phyloP scores from a whole-genome alignment of 2,329 filamentous ascomycete genomes.

The Colletotrichum sp. region DNA sequence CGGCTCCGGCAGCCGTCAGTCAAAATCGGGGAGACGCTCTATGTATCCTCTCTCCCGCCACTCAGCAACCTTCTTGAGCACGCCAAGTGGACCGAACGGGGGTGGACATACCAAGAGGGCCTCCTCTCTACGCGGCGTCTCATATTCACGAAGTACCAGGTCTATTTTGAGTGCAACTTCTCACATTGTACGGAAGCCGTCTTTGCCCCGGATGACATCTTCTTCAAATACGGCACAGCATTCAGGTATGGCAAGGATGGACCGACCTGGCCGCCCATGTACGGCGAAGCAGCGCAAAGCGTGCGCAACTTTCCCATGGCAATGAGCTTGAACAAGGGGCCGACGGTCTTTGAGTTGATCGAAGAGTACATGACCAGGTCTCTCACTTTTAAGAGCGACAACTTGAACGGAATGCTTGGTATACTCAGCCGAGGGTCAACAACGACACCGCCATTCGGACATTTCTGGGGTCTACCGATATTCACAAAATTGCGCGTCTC shows the following conservation, averaged over 20 bases:
- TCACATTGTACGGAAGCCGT: neutral
- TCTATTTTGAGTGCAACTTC: conserved; percentile 43
- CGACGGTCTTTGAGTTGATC: neutral
- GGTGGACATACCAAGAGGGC: conserved; percentile 45
- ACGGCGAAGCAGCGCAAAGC: neutral
- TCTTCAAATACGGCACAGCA: neutral
- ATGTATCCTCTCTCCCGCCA: neutral
- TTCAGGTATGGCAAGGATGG: neutral
- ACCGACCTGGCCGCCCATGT: neutral
- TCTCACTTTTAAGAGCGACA: neutral
- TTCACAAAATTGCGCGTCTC: neutral
- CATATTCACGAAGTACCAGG: conserved; percentile 42
- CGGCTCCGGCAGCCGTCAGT: conserved; percentile 32
- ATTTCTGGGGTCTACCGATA: neutral
- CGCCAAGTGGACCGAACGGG: conserved; percentile 39
- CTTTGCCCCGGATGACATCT: neutral
- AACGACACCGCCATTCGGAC: neutral
- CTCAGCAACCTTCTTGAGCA: conserved; percentile 25
- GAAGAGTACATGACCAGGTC: neutral
- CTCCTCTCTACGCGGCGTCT: conserved; percentile 39
- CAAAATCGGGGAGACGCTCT: conserved; percentile 17
- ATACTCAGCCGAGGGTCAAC: neutral
- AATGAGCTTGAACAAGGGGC: neutral
- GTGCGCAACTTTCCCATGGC: neutral
- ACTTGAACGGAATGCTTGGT: neutral